A percentile compares a stretch with the other conserved stretches of the same genome.
Evolutionary conservation across 805 yeast genomes (phyloP).

Genomic region (Cyberlindnera lachancei): DNA sequence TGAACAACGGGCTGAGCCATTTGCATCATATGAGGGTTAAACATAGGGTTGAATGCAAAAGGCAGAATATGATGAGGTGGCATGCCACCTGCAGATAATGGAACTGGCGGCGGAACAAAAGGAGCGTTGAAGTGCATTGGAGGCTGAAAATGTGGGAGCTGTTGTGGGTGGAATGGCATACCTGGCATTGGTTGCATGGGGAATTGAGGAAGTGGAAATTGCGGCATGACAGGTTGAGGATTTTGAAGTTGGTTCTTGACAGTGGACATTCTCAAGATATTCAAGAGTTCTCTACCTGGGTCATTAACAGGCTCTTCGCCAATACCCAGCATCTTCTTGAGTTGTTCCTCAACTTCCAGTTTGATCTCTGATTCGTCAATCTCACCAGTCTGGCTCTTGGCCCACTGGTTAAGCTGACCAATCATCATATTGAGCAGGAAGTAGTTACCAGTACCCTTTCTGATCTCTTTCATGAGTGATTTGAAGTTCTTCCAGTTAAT

Average conservation of each 20-base stretch:
- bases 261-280: conserved; percentile 47
- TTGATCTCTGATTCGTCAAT: conserved; percentile 51
- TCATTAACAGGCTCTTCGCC: conserved; percentile 35
- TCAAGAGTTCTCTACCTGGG: conserved; percentile 72
- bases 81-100: conserved; percentile 2
- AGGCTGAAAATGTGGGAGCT: conserved; percentile 14
- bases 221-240: conserved; percentile 3
- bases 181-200: conserved; percentile 10
- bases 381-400: conserved; percentile 42
- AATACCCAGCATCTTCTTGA: conserved; percentile 59
- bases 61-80: conserved; percentile 4
- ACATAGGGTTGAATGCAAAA: conserved; percentile 7
- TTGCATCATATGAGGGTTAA: conserved; percentile 9
- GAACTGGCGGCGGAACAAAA: conserved; percentile 13
- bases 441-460: conserved; percentile 23
- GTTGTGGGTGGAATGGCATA: conserved; percentile 16
- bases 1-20: conserved; percentile 5
- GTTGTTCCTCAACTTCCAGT: conserved; percentile 53
- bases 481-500: conserved; percentile 74
- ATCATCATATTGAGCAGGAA: conserved; percentile 34
- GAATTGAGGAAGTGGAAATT: conserved; percentile 6
- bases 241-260: conserved; percentile 17
- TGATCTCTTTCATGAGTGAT: conserved; percentile 25
- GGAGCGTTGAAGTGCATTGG: conserved; percentile 16
- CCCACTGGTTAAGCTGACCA: conserved; percentile 40